A percentile compares a stretch with the other conserved stretches of the same genome.
Evolutionary conservation across 2,329 filamentous ascomycete genomes (phyloP).

Genomic region (Elsinoe australis): DNA sequence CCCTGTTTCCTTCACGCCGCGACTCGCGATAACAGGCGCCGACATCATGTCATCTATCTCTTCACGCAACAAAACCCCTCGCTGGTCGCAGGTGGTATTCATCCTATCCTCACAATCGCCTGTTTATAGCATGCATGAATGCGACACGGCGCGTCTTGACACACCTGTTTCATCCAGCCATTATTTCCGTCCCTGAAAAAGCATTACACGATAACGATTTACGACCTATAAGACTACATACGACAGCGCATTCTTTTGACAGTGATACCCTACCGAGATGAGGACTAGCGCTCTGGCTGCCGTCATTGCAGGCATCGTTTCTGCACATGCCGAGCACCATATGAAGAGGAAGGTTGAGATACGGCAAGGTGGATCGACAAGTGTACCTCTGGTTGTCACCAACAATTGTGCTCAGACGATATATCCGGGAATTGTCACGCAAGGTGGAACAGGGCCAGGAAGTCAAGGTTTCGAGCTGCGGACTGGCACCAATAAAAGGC

Average conservation of each 20-base stretch:
- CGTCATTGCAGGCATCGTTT: background rate
- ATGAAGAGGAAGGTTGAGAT: slow-evolving; percentile 26
- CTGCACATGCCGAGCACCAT: slow-evolving; percentile 24
- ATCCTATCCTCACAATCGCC: slow-evolving; percentile 13
- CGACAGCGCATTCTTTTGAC: slow-evolving; percentile 5
- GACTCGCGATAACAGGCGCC: slow-evolving; percentile 13
- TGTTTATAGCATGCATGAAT: slow-evolving; percentile 8
- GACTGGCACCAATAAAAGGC: slow-evolving; percentile 49
- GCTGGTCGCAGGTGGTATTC: slow-evolving; percentile 13
- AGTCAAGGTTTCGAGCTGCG: slow-evolving; percentile 61
- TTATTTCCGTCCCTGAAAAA: slow-evolving; percentile 2
- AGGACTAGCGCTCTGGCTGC: slow-evolving; percentile 12
- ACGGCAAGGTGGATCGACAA: slow-evolving; percentile 23
- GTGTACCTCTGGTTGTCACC: slow-evolving; percentile 52
- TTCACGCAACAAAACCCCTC: slow-evolving; percentile 12
- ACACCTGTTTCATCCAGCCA: slow-evolving; percentile 11
- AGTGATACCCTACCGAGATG: too few relatives aligned
- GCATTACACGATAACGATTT: slow-evolving; percentile 12
- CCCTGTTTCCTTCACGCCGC: slow-evolving; percentile 12
- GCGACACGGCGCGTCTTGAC: slow-evolving; percentile 6
- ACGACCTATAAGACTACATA: slow-evolving; percentile 4
- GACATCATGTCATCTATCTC: slow-evolving; percentile 11
- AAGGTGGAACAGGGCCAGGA: slow-evolving; percentile 60
- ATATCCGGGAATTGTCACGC: slow-evolving; percentile 69
- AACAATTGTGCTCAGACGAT: slow-evolving; percentile 65